These are phyloP conservation scores for Saururus chinensis DNA, from an alignment of 164 flowering plant genomes.

Conservation along the genomic window DNA sequence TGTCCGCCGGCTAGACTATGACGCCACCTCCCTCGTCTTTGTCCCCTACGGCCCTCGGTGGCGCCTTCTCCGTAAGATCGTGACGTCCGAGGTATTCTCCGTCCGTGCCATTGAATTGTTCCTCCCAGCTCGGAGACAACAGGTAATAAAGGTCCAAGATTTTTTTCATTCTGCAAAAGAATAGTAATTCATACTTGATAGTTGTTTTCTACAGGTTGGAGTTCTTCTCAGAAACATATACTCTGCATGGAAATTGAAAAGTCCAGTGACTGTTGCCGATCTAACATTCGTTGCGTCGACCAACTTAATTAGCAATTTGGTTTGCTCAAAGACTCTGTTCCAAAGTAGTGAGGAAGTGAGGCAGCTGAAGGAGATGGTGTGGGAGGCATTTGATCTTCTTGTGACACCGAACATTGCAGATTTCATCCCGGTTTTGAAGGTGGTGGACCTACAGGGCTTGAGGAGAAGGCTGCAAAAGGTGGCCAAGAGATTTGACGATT, in stretches of 20 bases:
- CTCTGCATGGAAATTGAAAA: slow-evolving; percentile 6
- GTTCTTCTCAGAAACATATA: slow-evolving; percentile 10
- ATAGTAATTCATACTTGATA: too few species aligned
- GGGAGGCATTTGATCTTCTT: slow-evolving; percentile 19
- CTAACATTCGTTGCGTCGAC: slow-evolving; percentile 16
- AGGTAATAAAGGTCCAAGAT: slow-evolving; percentile 4
- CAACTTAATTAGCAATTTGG: slow-evolving; percentile 21
- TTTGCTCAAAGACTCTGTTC: slow-evolving; percentile 20
- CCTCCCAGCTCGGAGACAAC: slow-evolving; percentile 17
- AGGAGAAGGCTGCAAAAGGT: slow-evolving; percentile 18
- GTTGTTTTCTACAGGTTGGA: slow-evolving; percentile 6
- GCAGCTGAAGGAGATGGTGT: slow-evolving; percentile 23
- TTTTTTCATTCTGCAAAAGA: too few species aligned
- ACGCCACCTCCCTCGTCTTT: slow-evolving; percentile 17
- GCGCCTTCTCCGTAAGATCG: slow-evolving; percentile 18
- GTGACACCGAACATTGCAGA: slow-evolving; percentile 24
- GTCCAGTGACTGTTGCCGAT: slow-evolving; percentile 15
- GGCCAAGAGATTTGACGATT: slow-evolving; percentile 19
- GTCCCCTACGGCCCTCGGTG: slow-evolving; percentile 23
- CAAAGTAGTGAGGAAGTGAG: slow-evolving; percentile 14
- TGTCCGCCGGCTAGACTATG: slow-evolving; percentile 13
- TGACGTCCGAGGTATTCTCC: slow-evolving; percentile 21
- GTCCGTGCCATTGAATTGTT: slow-evolving; percentile 15
- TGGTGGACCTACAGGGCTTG: slow-evolving; percentile 23
- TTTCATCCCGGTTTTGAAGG: slow-evolving; percentile 17